Conservation (phyloP, 192 early-diverging fungal species). For the Coemansia sp. region DNA sequence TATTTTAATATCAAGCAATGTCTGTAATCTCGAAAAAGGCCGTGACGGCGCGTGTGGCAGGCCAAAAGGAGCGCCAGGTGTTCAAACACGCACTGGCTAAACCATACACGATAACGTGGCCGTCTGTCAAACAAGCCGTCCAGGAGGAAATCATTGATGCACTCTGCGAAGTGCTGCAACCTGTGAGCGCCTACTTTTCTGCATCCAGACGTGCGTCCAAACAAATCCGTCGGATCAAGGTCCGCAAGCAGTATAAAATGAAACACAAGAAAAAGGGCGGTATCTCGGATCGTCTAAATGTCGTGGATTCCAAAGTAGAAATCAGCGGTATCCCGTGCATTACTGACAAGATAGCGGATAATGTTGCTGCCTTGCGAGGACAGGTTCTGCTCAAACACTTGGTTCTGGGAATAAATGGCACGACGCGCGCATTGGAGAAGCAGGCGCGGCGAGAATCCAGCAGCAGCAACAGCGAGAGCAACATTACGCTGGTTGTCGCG, state of each 20-base stretch:
- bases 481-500: constrained; percentile 38
- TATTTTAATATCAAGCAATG: no score
- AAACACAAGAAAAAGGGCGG: constrained; percentile 3
- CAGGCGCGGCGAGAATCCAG: constrained; percentile 13
- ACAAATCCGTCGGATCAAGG: constrained; percentile 7
- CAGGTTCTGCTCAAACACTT: constrained; percentile 21
- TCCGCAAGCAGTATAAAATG: constrained; percentile 14
- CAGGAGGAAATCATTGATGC: constrained; percentile 20
- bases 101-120: constrained; percentile 42
- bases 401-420: constrained; percentile 46
- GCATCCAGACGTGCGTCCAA: constrained; percentile 31
- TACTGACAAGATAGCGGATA: neutral
- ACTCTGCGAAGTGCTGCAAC: constrained; percentile 33
- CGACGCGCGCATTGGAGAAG: constrained; percentile 38
- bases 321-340: neutral
- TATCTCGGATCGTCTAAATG: neutral
- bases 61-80: constrained; percentile 32
- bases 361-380: constrained; percentile 1
- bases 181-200: constrained; percentile 27
- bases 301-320: neutral
- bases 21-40: constrained; percentile 15
- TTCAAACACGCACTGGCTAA: constrained; percentile 50
- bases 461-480: neutral
- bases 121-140: constrained; percentile 8
- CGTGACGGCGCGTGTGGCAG: constrained; percentile 19